A percentile compares a stretch with the other conserved stretches of the same genome.
Conservation (phyloP, 2,329 filamentous ascomycete species). For the Chaetomiaceae sp. region DNA sequence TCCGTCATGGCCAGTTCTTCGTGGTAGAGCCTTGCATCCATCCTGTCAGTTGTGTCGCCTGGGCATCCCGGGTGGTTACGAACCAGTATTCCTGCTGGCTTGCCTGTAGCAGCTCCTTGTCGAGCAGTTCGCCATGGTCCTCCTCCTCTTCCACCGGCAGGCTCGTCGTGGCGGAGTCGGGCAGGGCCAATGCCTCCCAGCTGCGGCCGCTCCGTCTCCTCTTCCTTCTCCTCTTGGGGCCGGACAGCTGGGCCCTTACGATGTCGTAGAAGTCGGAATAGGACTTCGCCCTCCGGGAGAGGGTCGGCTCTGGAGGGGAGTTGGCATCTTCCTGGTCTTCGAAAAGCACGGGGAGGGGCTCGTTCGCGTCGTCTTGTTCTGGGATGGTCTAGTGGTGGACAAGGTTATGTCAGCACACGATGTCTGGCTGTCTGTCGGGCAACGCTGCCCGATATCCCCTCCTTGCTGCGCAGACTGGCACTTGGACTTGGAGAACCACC, state of each 20-base stretch:
- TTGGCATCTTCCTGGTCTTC: slow-evolving; percentile 53
- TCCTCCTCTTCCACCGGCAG: slow-evolving; percentile 27
- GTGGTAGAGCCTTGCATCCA: slow-evolving; percentile 59
- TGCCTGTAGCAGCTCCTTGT: slow-evolving; percentile 67
- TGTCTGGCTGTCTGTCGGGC: too few relatives aligned
- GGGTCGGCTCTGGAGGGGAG: slow-evolving; percentile 60
- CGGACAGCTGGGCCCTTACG: slow-evolving; percentile 51
- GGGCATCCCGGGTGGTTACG: slow-evolving; percentile 27
- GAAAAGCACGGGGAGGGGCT: slow-evolving; percentile 52
- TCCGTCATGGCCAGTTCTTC: slow-evolving; percentile 78
- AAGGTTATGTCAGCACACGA: too few relatives aligned
- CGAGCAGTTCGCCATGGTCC: slow-evolving; percentile 50
- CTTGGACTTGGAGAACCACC: slow-evolving; percentile 26
- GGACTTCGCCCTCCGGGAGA: slow-evolving; percentile 66
- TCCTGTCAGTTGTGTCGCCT: slow-evolving; percentile 28
- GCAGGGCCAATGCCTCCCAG: slow-evolving; percentile 48
- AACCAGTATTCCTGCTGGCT: slow-evolving; percentile 84
- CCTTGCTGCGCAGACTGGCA: too few relatives aligned
- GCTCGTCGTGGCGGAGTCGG: slow-evolving; percentile 26
- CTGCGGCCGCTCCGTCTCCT: slow-evolving; percentile 39
- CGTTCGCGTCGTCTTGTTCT: slow-evolving; percentile 46
- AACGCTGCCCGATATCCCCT: too few relatives aligned
- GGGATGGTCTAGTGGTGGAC: slow-evolving; percentile 45
- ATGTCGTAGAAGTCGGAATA: slow-evolving; percentile 71
- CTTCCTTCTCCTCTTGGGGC: slow-evolving; percentile 38